Base-by-base conservation (phyloP, 768 basidiomycete species). In the Kwoniella sp. region DNA sequence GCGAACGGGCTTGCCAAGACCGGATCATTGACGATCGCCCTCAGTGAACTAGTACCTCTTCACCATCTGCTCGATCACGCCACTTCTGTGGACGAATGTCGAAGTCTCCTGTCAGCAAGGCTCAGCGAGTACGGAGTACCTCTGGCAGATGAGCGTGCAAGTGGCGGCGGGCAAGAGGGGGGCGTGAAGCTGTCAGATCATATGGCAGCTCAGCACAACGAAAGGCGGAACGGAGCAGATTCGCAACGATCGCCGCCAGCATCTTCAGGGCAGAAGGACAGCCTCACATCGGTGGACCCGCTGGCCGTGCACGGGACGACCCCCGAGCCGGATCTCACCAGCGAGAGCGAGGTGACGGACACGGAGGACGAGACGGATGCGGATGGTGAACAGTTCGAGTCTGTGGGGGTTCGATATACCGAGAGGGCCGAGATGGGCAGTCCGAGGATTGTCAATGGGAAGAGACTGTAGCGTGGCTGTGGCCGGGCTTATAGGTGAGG, bases 91-190 rank as follows among this genome's bases (percentile, higher is more conserved):
- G 83, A 85, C 54, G 90, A 93, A 76, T 90, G 89, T 68, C 86
- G 87, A 44, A 77, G 91, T 36, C 83, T 92, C 50, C 79, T 89
- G 25, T 85, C 88, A 57, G 86, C 89, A 78, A 86, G 87, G 75
- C 77, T 93, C 52, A 79, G 82, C 11, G 83, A 82, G 58, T 79
- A 79, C 46, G 82, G 82, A 15, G 65, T 78, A 79, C 70, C 38
- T 60, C 76, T 11, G 67, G 72, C 45, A 25, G 20, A 12, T 5
- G 19, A 29, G 6, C 5, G 28, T 29, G 17, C 26, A 19, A n/a
- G 9, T 22, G 23, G 26, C 7, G 9, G 5, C 9, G 23, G 14
- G 15, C 11, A 42, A 31, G 37, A 28, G 9, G 32, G 14, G 28
- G 50, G 39, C 9, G 27, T 12, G 12, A 40, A 39, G 17, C 34